Percentiles rank a stretch among this genome's conserved stretches.
phyloP scores from a whole-genome alignment of 2,329 filamentous ascomycete genomes.

The Cladosporium phlei region DNA sequence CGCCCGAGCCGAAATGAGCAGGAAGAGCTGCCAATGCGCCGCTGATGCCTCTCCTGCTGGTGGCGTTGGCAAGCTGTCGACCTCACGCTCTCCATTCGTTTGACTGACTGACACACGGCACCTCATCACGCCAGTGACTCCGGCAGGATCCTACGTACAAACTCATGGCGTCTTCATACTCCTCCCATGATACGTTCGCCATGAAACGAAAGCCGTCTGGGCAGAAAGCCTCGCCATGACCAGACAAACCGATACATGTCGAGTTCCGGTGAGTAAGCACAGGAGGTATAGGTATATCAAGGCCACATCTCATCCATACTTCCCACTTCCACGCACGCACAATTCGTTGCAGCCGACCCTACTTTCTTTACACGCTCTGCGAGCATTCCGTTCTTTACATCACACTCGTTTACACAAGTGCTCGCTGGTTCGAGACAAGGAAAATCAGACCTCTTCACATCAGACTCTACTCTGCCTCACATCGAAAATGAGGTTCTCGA shows the following conservation, averaged over 20 bases:
- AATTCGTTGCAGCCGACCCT: constrained; percentile 8
- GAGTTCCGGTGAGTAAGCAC: background rate
- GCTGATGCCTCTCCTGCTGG: background rate
- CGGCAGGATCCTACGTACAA: background rate
- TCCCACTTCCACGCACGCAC: background rate
- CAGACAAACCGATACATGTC: background rate
- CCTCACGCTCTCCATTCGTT: background rate
- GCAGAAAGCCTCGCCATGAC: background rate
- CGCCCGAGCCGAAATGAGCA: constrained; percentile 9
- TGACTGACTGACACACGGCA: background rate
- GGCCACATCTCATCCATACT: background rate
- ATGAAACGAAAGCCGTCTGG: constrained; percentile 7
- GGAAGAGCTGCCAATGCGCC: constrained; percentile 5
- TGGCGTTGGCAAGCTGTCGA: background rate
- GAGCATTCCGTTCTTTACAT: constrained; percentile 27
- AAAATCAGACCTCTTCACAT: too few relatives aligned
- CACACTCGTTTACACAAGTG: constrained; percentile 20
- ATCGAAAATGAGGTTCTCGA: constrained; percentile 31
- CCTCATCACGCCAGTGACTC: constrained; percentile 4
- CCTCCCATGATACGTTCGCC: background rate
- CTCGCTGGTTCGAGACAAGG: constrained; percentile 18
- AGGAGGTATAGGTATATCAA: background rate
- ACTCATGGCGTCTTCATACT: background rate
- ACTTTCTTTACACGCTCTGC: constrained; percentile 26
- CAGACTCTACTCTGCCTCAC: too few relatives aligned